Evolutionary conservation across 331 rosid genomes (phyloP).

Genomic region (Stylosanthes scabra): DNA sequence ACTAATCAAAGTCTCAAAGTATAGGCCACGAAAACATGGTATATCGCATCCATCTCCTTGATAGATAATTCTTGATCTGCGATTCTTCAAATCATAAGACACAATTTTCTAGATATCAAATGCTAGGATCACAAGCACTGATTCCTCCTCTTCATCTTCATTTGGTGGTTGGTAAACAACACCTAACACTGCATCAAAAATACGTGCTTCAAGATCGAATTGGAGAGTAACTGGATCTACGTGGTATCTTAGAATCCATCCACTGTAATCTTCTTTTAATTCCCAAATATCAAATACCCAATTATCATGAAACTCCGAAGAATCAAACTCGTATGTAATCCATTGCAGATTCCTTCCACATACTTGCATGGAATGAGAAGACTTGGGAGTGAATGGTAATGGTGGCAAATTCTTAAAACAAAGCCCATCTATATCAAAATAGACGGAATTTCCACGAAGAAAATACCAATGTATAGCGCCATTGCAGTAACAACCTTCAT

Average conservation of each 20-base stretch:
- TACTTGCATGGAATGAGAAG: conserved; percentile 3
- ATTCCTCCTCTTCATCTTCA: too few species aligned
- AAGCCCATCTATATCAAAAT: not conserved
- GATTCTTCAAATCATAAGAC: too few species aligned
- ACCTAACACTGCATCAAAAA: too few species aligned
- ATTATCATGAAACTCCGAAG: not conserved
- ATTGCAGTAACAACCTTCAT: not conserved
- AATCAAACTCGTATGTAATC: not conserved
- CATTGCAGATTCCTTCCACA: conserved; percentile 17
- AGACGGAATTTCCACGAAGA: not conserved
- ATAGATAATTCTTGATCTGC: too few species aligned
- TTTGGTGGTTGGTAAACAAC: too few species aligned
- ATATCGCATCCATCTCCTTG: too few species aligned
- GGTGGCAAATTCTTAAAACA: not conserved
- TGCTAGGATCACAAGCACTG: too few species aligned
- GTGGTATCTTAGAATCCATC: conserved; percentile 21
- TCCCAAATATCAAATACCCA: conserved; percentile 5
- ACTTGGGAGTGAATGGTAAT: too few species aligned
- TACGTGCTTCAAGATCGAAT: too few species aligned
- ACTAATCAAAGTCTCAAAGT: too few species aligned
- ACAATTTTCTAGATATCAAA: too few species aligned
- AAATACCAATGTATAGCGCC: conserved; percentile 11
- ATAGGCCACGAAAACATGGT: too few species aligned
- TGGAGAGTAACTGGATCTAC: not conserved
- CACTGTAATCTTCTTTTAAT: not conserved